These are phyloP conservation scores for Epicoccum nigrum DNA, from an alignment of 2,329 filamentous ascomycete species.

Conservation along the genomic window DNA sequence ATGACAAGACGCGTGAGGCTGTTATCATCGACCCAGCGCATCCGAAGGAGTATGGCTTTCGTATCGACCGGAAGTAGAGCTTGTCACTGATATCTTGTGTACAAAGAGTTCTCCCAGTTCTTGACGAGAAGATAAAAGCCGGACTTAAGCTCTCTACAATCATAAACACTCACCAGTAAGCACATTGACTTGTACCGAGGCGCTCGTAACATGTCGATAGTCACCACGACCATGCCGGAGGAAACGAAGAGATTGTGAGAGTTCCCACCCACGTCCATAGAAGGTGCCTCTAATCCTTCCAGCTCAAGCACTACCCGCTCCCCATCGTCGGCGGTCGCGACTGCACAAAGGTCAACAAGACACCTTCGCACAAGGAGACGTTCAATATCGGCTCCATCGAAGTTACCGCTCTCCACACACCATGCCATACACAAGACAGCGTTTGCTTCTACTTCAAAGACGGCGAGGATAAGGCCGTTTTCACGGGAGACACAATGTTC, in stretches of 20 bases:
- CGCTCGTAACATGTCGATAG: constrained; percentile 54
- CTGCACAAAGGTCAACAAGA: constrained; percentile 79
- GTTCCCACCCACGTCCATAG: neutral
- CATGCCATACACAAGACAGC: constrained; percentile 97
- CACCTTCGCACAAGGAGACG: constrained; percentile 73
- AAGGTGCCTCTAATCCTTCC: neutral
- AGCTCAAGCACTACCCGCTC: constrained; percentile 68
- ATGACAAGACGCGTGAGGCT: constrained; percentile 57
- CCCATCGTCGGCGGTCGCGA: constrained; percentile 87
- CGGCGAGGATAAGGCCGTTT: constrained; percentile 76
- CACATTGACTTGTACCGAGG: constrained; percentile 6
- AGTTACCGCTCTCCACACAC: constrained; percentile 89
- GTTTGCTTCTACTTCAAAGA: constrained; percentile 96
- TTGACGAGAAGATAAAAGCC: constrained; percentile 76
- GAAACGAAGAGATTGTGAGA: constrained; percentile 78
- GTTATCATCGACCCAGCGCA: constrained; percentile 80
- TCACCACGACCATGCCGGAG: constrained; percentile 93
- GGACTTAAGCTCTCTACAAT: constrained; percentile 86
- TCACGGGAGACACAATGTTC: constrained; percentile 96
- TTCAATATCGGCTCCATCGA: constrained; percentile 85
- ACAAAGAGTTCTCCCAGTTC: constrained; percentile 63
- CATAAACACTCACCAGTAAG: constrained; percentile 96
- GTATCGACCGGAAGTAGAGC: neutral
- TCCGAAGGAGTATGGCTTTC: constrained; percentile 72
- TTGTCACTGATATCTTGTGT: neutral